Evolutionary conservation across 768 basidiomycete genomes (phyloP).

Genomic region (Paxillus involutus): DNA sequence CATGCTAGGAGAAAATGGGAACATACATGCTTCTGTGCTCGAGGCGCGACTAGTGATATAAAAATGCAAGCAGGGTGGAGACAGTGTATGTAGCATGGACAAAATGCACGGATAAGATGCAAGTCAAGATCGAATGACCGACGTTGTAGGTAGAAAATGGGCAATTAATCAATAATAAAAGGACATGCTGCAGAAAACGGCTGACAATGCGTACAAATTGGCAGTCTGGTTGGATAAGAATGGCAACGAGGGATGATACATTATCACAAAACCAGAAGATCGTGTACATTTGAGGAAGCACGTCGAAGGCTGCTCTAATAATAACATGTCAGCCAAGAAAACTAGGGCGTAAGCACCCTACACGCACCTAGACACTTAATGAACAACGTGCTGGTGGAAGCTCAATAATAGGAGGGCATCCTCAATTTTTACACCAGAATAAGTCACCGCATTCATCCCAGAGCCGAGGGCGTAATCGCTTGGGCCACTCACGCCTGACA

Average conservation of each 20-base stretch:
- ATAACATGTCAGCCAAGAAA: conserved; percentile 11
- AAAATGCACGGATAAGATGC: conserved; percentile 1
- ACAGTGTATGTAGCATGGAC: conserved; percentile 18
- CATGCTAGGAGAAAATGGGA: conserved; percentile 9
- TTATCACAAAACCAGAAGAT: conserved; percentile 7
- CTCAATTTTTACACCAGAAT: conserved; percentile 63
- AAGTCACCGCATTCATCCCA: conserved; percentile 29
- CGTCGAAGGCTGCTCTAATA: conserved; percentile 14
- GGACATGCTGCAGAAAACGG: conserved; percentile 26
- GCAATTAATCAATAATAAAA: conserved; percentile 37
- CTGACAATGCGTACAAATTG: not conserved
- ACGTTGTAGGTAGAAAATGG: conserved; percentile 23
- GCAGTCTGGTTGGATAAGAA: too few species aligned
- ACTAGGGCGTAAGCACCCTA: not conserved
- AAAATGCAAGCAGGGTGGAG: conserved; percentile 12
- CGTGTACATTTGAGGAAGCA: conserved; percentile 2
- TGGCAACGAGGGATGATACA: conserved; percentile 21
- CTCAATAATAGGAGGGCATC: conserved; percentile 73
- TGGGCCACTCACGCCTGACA: conserved; percentile 17
- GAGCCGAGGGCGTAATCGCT: conserved; percentile 24
- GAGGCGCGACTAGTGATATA: conserved; percentile 13
- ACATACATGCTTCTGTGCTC: conserved; percentile 23
- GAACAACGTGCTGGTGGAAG: conserved; percentile 69
- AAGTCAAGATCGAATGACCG: conserved; percentile 2
- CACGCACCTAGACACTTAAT: conserved; percentile 37